Percentiles rank a stretch among this genome's conserved stretches.
These are phyloP conservation scores for Echeveria elegans DNA, from an alignment of 164 flowering plant species.

Conservation along the genomic window DNA sequence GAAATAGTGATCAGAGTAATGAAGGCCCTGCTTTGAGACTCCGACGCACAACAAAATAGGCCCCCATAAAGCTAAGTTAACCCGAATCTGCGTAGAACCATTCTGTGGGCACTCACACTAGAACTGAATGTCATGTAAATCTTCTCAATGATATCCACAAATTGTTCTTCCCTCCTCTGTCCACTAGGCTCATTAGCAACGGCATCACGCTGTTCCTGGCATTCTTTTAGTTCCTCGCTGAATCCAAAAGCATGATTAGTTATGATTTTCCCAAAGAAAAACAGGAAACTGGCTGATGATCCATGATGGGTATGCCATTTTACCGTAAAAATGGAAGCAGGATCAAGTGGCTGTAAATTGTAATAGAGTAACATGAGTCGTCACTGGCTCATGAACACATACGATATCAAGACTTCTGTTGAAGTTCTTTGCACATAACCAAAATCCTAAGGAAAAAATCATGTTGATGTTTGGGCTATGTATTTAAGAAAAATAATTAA, in stretches of 20 bases:
- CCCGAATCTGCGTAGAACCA: background rate
- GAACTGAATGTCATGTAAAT: constrained; percentile 94
- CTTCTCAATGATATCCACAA: constrained; percentile 92
- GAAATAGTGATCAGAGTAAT: background rate
- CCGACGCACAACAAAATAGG: background rate
- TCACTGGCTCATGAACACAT: constrained; percentile 85
- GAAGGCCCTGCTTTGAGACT: background rate
- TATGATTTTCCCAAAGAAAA: background rate
- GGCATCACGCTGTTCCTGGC: constrained; percentile 96
- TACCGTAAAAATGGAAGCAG: constrained; percentile 91
- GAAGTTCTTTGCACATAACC: constrained; percentile 96
- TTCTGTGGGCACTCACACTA: constrained; percentile 49
- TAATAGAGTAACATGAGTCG: constrained; percentile 65
- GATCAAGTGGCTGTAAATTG: constrained; percentile 73
- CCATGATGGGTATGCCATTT: background rate
- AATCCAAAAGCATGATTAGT: constrained; percentile 17
- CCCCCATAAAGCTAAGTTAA: background rate
- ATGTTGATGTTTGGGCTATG: background rate
- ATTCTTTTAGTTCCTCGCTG: constrained; percentile 94
- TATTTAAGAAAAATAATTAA: background rate
- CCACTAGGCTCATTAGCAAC: constrained; percentile 91
- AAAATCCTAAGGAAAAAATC: constrained; percentile 53
- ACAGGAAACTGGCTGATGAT: background rate
- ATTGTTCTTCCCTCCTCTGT: constrained; percentile 87
- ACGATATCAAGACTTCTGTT: constrained; percentile 84